Conservation (phyloP, 495 filamentous ascomycete genomes). For the Penicillium subrubescens region DNA sequence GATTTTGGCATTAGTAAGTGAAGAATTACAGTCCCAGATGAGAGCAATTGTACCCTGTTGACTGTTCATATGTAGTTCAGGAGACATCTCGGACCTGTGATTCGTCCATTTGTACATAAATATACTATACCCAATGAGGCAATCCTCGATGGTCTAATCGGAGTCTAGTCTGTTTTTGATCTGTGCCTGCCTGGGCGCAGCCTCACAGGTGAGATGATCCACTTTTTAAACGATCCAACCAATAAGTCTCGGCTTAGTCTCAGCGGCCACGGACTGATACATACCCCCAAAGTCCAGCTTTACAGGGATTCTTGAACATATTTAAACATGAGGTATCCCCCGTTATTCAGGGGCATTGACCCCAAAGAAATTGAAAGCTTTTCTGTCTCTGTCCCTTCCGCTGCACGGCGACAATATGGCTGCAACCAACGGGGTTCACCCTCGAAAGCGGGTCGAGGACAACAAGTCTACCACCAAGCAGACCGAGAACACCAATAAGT, state of each 20-base stretch:
- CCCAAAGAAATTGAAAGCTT: background rate
- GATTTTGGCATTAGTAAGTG: background rate
- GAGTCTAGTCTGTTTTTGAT: too few species aligned
- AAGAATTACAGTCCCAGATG: background rate
- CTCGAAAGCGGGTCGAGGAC: slow-evolving; percentile 8
- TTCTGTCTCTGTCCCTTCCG: background rate
- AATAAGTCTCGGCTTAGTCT: background rate
- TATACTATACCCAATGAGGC: background rate
- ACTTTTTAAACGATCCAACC: background rate
- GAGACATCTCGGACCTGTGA: too few species aligned
- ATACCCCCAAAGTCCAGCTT: background rate
- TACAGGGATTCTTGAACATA: background rate
- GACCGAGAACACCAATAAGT: background rate
- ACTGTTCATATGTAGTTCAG: background rate
- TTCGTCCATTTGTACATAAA: background rate
- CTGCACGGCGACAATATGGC: slow-evolving; percentile 5
- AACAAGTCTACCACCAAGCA: background rate
- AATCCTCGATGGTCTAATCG: background rate
- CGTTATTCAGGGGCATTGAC: background rate
- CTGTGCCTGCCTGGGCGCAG: background rate
- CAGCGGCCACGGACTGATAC: background rate
- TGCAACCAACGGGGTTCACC: slow-evolving; percentile 3
- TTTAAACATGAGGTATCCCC: background rate
- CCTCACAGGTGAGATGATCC: background rate
- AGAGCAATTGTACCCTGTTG: background rate